Conservation (phyloP, 169 alveolate genomes). For the Plasmodium gonderi region DNA sequence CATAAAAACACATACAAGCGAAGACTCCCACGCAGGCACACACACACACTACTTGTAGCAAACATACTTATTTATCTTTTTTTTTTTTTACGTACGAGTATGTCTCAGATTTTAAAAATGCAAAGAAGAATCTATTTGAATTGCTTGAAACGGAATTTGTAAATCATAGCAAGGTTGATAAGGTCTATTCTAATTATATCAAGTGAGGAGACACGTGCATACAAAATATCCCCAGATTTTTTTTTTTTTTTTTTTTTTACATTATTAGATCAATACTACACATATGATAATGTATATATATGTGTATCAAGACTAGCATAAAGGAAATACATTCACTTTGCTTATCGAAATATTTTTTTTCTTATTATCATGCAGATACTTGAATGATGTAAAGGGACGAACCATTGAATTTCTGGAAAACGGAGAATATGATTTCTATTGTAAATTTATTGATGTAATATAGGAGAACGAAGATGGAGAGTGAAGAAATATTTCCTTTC, state of each 20-base stretch:
- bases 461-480: neutral
- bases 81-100: neutral
- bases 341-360: neutral
- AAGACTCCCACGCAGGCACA: no score
- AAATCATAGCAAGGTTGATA: constrained; percentile 4
- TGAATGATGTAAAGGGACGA: constrained; percentile 15
- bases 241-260: no score
- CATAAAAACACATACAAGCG: no score
- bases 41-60: neutral
- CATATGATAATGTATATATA: no score
- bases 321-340: no score
- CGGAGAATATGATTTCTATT: constrained; percentile 22
- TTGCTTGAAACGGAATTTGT: constrained; percentile 32
- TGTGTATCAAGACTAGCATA: neutral
- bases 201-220: neutral
- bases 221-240: no score
- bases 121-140: constrained; percentile 6
- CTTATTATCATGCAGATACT: neutral
- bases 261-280: no score
- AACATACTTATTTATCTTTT: neutral
- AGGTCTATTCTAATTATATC: constrained; percentile 14
- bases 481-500: neutral
- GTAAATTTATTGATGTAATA: constrained; percentile 35
- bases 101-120: constrained; percentile 14
- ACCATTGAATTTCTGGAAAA: constrained; percentile 29